A percentile compares a stretch with the other conserved stretches of the same genome.
phyloP scores from a whole-genome alignment of 768 basidiomycete species.

The Cytidiella melzeri region DNA sequence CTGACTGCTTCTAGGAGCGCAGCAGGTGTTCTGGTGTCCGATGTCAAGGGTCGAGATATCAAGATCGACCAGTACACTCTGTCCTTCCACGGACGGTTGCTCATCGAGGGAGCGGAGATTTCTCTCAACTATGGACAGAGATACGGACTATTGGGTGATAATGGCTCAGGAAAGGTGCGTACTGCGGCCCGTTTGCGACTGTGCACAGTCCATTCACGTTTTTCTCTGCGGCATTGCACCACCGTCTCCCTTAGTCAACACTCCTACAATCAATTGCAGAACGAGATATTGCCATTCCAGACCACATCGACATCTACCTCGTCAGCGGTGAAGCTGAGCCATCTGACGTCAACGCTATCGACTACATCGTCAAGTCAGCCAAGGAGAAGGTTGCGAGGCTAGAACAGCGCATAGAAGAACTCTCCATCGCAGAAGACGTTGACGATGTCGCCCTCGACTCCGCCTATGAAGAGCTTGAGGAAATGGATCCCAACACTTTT shows the following conservation, averaged over 20 bases:
- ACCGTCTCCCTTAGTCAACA: conserved; percentile 58
- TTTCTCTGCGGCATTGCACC: conserved; percentile 4
- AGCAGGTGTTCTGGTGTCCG: conserved; percentile 88
- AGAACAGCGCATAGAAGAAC: conserved; percentile 90
- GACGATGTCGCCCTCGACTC: conserved; percentile 85
- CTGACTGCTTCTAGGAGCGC: conserved; percentile 60
- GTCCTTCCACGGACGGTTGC: conserved; percentile 92
- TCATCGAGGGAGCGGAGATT: conserved; percentile 66
- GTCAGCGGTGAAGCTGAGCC: conserved; percentile 96
- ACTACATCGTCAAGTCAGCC: conserved; percentile 93
- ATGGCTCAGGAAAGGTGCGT: conserved; percentile 95
- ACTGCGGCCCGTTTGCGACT: not conserved
- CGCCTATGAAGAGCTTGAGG: conserved; percentile 94
- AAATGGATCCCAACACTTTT: conserved; percentile 92
- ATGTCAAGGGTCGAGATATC: conserved; percentile 90
- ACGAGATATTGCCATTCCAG: conserved; percentile 90
- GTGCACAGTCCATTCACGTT: not conserved
- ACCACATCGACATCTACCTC: conserved; percentile 96
- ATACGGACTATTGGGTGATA: conserved; percentile 95
- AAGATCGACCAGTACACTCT: conserved; percentile 95
- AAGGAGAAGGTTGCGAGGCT: conserved; percentile 89
- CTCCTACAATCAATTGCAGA: conserved; percentile 94
- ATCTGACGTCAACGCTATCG: conserved; percentile 90
- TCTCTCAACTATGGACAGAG: conserved; percentile 85
- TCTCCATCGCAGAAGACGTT: conserved; percentile 82